Evolutionary conservation across 176 grass and related monocot genomes (phyloP).

Genomic region (Saccharum officinarum): DNA sequence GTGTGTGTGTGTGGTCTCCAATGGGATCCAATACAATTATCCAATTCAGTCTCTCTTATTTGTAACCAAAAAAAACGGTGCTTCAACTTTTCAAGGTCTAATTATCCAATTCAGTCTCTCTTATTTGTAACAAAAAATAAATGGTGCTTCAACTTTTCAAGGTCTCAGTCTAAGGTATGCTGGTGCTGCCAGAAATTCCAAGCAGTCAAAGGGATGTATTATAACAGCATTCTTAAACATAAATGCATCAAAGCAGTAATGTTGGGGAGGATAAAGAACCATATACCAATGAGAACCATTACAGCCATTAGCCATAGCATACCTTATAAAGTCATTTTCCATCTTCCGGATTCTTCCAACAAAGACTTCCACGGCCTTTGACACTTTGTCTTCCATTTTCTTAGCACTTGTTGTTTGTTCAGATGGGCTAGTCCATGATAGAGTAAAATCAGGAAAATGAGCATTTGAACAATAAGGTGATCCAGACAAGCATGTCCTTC

Average conservation of each 20-base stretch:
- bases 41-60: not conserved
- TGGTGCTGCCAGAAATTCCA: not conserved
- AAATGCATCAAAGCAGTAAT: slow-evolving; percentile 17
- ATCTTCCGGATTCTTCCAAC: slow-evolving; percentile 77
- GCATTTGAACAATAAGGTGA: slow-evolving; percentile 2
- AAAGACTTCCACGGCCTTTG: slow-evolving; percentile 71
- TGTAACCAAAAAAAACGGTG: not conserved
- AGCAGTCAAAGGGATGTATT: too few relatives aligned
- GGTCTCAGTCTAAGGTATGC: not conserved
- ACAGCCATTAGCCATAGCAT: slow-evolving; percentile 12
- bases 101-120: not conserved
- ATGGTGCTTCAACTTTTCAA: not conserved
- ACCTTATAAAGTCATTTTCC: slow-evolving; percentile 80
- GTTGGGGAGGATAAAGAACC: not conserved
- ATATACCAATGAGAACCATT: slow-evolving; percentile 3
- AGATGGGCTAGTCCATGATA: slow-evolving; percentile 55
- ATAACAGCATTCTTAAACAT: not conserved
- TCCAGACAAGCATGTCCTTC: not conserved
- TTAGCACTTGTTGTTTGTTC: slow-evolving; percentile 54
- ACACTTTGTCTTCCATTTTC: slow-evolving; percentile 63
- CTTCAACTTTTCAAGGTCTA: not conserved
- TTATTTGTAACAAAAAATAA: not conserved
- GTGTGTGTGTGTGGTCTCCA: not conserved
- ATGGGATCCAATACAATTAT: not conserved
- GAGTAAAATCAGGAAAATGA: slow-evolving; percentile 38